These are phyloP conservation scores for Populus simonii DNA, from an alignment of 345 rosid genomes.

Conservation along the genomic window DNA sequence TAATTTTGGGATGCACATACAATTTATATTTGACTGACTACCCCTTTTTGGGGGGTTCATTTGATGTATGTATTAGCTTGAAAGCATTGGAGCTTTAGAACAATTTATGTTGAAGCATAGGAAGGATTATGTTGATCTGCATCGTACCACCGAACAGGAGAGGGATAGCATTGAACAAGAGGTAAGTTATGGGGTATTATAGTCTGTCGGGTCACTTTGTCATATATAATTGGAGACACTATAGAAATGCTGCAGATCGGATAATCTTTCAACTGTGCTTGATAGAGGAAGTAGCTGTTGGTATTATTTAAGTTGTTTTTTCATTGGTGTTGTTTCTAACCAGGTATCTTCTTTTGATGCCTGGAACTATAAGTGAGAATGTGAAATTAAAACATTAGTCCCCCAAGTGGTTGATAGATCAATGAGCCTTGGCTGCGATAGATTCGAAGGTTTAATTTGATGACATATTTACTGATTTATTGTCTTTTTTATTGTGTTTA, in stretches of 20 bases:
- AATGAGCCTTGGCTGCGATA: not conserved
- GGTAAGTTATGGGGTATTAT: conserved; percentile 40
- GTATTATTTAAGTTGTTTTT: not conserved
- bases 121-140: conserved; percentile 81
- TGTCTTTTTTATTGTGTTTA: not conserved
- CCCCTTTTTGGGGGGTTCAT: not conserved
- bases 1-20: not conserved
- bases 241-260: not conserved
- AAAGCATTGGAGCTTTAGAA: conserved; percentile 69
- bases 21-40: not conserved
- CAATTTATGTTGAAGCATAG: conserved; percentile 71
- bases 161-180: conserved; percentile 92
- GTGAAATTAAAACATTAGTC: not conserved
- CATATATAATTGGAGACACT: not conserved
- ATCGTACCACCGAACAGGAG: conserved; percentile 78
- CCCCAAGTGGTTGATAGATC: not conserved
- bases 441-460: not conserved
- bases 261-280: not conserved
- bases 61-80: conserved; percentile 46
- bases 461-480: not conserved
- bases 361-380: not conserved
- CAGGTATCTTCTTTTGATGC: not conserved
- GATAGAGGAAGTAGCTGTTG: not conserved
- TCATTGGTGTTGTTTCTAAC: not conserved
- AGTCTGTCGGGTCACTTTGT: not conserved